These are phyloP conservation scores for Rhizopogon rudus DNA, from an alignment of 768 basidiomycete species.

Conservation along the genomic window DNA sequence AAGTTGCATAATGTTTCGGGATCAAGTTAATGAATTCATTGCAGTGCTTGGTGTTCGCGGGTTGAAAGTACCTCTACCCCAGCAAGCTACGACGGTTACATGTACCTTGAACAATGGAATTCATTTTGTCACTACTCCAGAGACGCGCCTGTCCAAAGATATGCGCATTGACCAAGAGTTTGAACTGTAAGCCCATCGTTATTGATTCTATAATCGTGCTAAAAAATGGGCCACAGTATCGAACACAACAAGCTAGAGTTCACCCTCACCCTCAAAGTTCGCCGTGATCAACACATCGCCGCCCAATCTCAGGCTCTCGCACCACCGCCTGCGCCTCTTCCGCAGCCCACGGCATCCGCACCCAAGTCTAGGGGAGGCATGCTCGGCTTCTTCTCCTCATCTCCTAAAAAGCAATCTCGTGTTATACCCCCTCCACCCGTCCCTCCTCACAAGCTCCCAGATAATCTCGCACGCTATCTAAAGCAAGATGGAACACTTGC, in stretches of 20 bases:
- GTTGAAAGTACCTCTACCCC: slow-evolving; percentile 74
- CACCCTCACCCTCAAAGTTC: slow-evolving; percentile 83
- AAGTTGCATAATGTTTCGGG: background rate
- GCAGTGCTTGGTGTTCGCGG: slow-evolving; percentile 73
- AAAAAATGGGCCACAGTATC: slow-evolving; percentile 43
- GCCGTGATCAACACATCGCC: slow-evolving; percentile 80
- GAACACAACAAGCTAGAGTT: slow-evolving; percentile 96
- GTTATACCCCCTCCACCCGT: slow-evolving; percentile 34
- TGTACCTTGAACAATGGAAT: slow-evolving; percentile 96
- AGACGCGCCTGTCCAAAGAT: slow-evolving; percentile 53
- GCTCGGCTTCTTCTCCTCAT: slow-evolving; percentile 71
- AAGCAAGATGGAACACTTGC: slow-evolving; percentile 86
- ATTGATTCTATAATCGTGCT: background rate
- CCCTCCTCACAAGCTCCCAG: slow-evolving; percentile 44
- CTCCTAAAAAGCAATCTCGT: slow-evolving; percentile 65
- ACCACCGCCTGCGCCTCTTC: slow-evolving; percentile 41
- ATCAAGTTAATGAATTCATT: background rate
- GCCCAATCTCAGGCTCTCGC: slow-evolving; percentile 66
- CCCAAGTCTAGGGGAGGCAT: slow-evolving; percentile 58
- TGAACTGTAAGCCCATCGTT: slow-evolving; percentile 59
- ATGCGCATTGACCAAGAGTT: slow-evolving; percentile 83
- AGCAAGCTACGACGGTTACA: slow-evolving; percentile 66
- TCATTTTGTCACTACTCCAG: slow-evolving; percentile 90
- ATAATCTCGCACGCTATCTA: slow-evolving; percentile 79
- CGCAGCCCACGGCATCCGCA: slow-evolving; percentile 39